Evolutionary conservation across 1,139 yeast genomes (phyloP), one percentile per base, ranked within the genome.

Genomic region (Taphrina communis): DNA sequence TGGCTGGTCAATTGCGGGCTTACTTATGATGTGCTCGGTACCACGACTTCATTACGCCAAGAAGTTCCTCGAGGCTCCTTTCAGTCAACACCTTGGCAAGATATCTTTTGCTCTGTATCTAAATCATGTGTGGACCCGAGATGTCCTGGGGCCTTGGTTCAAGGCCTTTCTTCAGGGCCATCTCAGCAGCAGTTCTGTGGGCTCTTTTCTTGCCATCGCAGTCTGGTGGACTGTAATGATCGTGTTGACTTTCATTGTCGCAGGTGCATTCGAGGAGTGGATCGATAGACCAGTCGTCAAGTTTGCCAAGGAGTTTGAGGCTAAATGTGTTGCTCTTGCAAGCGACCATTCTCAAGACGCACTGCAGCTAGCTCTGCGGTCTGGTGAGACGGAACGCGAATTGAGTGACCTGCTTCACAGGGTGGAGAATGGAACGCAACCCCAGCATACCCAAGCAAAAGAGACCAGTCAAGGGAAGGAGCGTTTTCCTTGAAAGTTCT

Each of bases 61-160:
- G 31, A 17, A 39, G 6, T 36, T 61, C 41, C 50, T 52, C 19
- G 58, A 50, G 6, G 8, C 51, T 8, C 8, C 41, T 9, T 9
- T 25, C 8, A 19, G 48, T 21, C 57, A 50, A 9, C 51, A 61
- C 38, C 50, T 61, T 21, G 66, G 66, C 7, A 61, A 61, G 44
- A 41, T 61, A n/a, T 61, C 66, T 5, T 61, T 61, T 38, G 14
- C 50, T 5, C 19, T 61, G 8, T 61, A 61, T 25, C 66, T 61
- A 2, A 36, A 35, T 31, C 66, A 61, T 41, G 41, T 61, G 9
- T 17, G 36, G n/a, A 42, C 39, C n/a, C 57, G 66, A 6, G 66
- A 61, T 25, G 50, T 61, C 7, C 50, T 50, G n/a, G 66, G 66
- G 7, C 41, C 19, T 19, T 21, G 38, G 25, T 36, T 50, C 19